Evolutionary conservation across 331 rosid genomes (phyloP).

Genomic region (Acacia concinna): DNA sequence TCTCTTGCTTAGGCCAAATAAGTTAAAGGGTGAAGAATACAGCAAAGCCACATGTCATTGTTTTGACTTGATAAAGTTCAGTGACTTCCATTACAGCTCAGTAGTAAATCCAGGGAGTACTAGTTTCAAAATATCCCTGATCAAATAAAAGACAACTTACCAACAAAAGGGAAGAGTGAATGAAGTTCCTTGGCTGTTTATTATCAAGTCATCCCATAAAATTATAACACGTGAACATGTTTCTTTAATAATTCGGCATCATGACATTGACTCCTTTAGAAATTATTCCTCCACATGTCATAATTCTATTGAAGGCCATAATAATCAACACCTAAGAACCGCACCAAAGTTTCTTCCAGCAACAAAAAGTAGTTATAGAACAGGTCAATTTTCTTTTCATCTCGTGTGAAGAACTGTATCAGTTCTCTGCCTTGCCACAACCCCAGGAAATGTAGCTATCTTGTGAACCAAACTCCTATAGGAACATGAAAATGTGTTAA

Average conservation of each 20-base stretch:
- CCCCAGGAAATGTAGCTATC: constrained; percentile 72
- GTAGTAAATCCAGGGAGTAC: constrained; percentile 23
- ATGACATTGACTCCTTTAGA: not conserved
- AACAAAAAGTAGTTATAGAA: constrained; percentile 31
- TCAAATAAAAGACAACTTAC: not conserved
- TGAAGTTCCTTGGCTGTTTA: not conserved
- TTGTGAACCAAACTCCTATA: constrained; percentile 78
- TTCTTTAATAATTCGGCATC: not conserved
- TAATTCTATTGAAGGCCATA: not conserved
- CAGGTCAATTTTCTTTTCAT: not conserved
- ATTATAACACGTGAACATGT: not conserved
- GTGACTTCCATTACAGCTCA: constrained; percentile 23
- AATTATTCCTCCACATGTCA: not conserved
- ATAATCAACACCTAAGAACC: not conserved
- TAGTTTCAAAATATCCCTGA: not conserved
- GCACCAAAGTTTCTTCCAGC: not conserved
- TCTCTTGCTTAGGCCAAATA: not conserved
- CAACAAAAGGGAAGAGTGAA: constrained; percentile 7
- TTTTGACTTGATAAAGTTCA: constrained; percentile 10
- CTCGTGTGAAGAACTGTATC: constrained; percentile 14
- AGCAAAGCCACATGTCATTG: not conserved
- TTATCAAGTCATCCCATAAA: not conserved
- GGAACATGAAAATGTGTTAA: constrained; percentile 1
- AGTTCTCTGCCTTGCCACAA: constrained; percentile 48
- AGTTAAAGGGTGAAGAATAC: not conserved